phyloP scores from a whole-genome alignment of 2,329 filamentous ascomycete genomes.

The Clarireedia sp. region DNA sequence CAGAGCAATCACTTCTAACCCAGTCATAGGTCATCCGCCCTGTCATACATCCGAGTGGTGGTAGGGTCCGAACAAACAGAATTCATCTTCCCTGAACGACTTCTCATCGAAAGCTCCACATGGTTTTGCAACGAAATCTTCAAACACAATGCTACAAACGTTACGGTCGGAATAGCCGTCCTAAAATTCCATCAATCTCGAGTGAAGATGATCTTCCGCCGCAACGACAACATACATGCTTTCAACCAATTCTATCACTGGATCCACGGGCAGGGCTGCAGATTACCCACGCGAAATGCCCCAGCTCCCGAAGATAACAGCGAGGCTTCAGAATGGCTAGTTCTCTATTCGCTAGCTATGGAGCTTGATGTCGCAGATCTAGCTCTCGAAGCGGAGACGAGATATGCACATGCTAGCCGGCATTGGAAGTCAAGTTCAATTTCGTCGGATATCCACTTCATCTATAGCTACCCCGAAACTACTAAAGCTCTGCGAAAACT shows the following conservation, averaged over 20 bases:
- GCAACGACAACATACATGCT: not conserved
- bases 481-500: not conserved
- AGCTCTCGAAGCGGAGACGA: not conserved
- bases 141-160: not conserved
- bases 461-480: not conserved
- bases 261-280: not conserved
- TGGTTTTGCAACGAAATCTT: not conserved
- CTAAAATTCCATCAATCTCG: not conserved
- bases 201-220: not conserved
- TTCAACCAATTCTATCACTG: constrained; percentile 3
- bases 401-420: not conserved
- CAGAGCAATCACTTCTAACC: not conserved
- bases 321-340: constrained; percentile 1
- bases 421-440: not conserved
- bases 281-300: not conserved
- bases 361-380: not conserved
- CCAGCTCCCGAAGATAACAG: not conserved
- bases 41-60: not conserved
- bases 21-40: not conserved
- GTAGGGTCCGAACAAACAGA: not conserved
- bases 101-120: not conserved
- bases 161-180: not conserved
- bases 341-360: not conserved
- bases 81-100: not conserved
- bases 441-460: not conserved